Evolutionary conservation across 75 land plant species (phyloP).

Genomic region (Selaginella moellendorffii): DNA sequence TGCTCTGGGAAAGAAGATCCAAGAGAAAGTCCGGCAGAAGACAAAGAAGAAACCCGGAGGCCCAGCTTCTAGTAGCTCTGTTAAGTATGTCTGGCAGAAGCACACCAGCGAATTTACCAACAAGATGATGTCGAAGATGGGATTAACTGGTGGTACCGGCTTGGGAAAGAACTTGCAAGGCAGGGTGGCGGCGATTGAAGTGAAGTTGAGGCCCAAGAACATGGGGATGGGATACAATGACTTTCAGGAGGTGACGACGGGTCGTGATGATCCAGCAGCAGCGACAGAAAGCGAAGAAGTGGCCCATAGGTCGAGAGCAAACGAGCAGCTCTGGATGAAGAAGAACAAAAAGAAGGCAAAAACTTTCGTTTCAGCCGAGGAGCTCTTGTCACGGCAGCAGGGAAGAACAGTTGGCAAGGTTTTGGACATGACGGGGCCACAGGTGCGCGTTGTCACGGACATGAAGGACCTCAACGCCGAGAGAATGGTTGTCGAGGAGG

Average conservation of each 20-base stretch:
- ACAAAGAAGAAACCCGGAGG: constrained; percentile 54
- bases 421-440: constrained; percentile 91
- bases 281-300: constrained; percentile 21
- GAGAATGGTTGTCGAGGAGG: constrained; percentile 28
- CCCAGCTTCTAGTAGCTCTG: constrained; percentile 21
- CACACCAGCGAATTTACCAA: constrained; percentile 78
- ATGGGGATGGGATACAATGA: constrained; percentile 98
- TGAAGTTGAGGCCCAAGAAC: constrained; percentile 67
- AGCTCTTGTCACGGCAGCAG: constrained; percentile 53
- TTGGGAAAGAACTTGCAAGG: constrained; percentile 89
- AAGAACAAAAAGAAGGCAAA: constrained; percentile 40
- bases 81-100: constrained; percentile 62
- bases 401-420: constrained; percentile 61
- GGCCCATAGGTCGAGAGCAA: constrained; percentile 15
- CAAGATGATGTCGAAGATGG: constrained; percentile 88
- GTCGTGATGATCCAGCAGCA: constrained; percentile 27
- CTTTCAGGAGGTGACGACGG: constrained; percentile 35
- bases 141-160: constrained; percentile 65
- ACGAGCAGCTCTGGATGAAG: constrained; percentile 68
- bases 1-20: constrained; percentile 67
- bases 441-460: constrained; percentile 62
- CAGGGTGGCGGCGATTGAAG: constrained; percentile 71
- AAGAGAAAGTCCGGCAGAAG: constrained; percentile 61
- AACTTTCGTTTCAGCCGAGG: constrained; percentile 49
- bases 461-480: constrained; percentile 85